Conservation (phyloP, 805 yeast species). For the Starmerella sp. region DNA sequence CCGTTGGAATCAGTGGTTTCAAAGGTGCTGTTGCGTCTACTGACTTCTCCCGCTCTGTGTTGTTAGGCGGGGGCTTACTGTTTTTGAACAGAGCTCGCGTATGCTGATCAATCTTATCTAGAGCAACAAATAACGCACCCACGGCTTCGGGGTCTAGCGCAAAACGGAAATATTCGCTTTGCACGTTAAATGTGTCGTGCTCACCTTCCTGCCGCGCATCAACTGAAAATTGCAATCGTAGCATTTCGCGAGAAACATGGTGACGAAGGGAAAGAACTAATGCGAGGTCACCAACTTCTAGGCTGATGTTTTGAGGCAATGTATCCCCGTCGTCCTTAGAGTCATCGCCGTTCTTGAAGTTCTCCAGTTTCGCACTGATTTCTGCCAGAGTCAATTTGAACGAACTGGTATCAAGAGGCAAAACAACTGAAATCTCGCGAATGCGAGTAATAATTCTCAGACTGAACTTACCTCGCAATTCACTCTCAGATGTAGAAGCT, state of each 20-base stretch:
- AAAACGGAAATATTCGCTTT: slow-evolving; percentile 16
- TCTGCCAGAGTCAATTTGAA: slow-evolving; percentile 9
- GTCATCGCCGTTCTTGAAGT: slow-evolving; percentile 7
- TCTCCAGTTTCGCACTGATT: slow-evolving; percentile 1
- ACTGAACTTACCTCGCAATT: background rate
- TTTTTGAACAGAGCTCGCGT: slow-evolving; percentile 5
- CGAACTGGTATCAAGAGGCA: slow-evolving; percentile 19
- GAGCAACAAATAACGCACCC: slow-evolving; percentile 16
- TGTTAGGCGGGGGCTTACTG: background rate
- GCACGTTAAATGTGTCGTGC: slow-evolving; percentile 7
- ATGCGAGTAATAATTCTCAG: slow-evolving; percentile 6
- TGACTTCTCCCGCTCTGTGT: background rate
- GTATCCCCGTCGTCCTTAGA: background rate
- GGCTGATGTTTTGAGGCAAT: slow-evolving; percentile 1
- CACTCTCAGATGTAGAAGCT: background rate
- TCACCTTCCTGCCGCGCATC: slow-evolving; percentile 6
- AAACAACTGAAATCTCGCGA: slow-evolving; percentile 7
- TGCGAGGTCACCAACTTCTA: slow-evolving; percentile 7
- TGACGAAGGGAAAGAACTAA: slow-evolving; percentile 6
- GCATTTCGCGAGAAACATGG: slow-evolving; percentile 9
- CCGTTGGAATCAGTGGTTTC: background rate
- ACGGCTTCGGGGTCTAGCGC: slow-evolving; percentile 21
- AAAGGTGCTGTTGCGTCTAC: background rate
- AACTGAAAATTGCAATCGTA: slow-evolving; percentile 9
- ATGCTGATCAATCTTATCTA: slow-evolving; percentile 9